Evolutionary conservation across 768 basidiomycete genomes (phyloP).

Genomic region (Mycena maculata): DNA sequence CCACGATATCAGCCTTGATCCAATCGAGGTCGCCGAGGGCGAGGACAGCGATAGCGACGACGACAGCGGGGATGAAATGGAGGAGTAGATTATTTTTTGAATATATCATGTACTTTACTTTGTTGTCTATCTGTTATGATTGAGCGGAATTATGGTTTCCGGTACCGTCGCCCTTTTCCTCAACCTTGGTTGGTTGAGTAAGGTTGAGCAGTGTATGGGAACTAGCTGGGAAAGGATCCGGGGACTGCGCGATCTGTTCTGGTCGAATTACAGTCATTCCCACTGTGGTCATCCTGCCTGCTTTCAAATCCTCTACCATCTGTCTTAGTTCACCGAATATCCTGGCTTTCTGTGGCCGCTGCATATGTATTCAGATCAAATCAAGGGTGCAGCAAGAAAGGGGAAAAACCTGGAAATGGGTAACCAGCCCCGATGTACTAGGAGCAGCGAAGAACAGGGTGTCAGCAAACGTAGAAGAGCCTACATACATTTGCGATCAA

Average conservation of each 20-base stretch:
- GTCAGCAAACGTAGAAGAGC: conserved; percentile 45
- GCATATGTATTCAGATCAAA: neutral
- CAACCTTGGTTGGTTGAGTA: neutral
- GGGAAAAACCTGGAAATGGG: conserved; percentile 72
- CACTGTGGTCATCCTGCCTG: conserved; percentile 8
- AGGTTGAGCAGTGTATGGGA: neutral
- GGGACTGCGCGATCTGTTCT: conserved; percentile 8
- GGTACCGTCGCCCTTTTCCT: neutral
- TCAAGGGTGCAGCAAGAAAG: neutral
- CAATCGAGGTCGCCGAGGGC: conserved; percentile 90
- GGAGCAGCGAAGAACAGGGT: conserved; percentile 83
- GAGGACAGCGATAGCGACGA: conserved; percentile 89
- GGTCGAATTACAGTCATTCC: conserved; percentile 19
- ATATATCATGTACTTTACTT: conserved; percentile 28
- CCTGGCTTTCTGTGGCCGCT: conserved; percentile 32
- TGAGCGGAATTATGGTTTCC: neutral
- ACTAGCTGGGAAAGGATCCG: neutral
- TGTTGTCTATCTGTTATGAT: conserved; percentile 22
- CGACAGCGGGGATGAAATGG: conserved; percentile 74
- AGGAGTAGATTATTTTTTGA: conserved; percentile 51
- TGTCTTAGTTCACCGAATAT: conserved; percentile 29
- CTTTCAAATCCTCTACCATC: conserved; percentile 27
- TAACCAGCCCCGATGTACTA: conserved; percentile 81
- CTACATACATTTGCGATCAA: neutral
- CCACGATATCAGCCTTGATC: conserved; percentile 87